Percentiles rank a stretch among this genome's conserved stretches.
Conservation (phyloP, 805 yeast species). For the Komagataella mondaviorum region DNA sequence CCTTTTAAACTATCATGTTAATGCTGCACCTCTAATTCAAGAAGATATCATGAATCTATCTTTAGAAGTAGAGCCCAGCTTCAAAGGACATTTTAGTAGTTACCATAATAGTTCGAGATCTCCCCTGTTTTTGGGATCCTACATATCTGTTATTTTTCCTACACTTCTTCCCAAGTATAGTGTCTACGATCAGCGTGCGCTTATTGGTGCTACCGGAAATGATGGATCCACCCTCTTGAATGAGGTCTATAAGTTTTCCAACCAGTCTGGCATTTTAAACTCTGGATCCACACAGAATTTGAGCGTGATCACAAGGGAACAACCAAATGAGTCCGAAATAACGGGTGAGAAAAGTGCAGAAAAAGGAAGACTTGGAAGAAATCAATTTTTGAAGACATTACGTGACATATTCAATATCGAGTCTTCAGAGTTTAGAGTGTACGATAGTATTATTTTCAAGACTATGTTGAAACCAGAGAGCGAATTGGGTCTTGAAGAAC, state of each 20-base stretch:
- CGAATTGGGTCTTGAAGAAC: conserved; percentile 1
- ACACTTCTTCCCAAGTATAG: conserved; percentile 40
- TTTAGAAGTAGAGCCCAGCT: conserved; percentile 47
- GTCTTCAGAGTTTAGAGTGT: conserved; percentile 40
- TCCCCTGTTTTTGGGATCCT: conserved; percentile 49
- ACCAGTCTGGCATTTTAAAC: conserved; percentile 6
- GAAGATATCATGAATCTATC: conserved; percentile 53
- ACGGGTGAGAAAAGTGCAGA: not conserved
- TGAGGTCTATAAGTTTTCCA: conserved; percentile 9
- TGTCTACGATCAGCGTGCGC: conserved; percentile 36
- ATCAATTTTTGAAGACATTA: conserved; percentile 37
- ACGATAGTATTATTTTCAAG: conserved; percentile 46
- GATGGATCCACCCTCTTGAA: conserved; percentile 7
- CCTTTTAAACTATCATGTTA: conserved; percentile 30
- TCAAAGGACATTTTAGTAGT: conserved; percentile 26
- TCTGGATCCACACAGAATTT: conserved; percentile 2
- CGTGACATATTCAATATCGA: conserved; percentile 55
- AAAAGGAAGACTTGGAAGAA: conserved; percentile 17
- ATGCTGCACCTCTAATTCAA: conserved; percentile 28
- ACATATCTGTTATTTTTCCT: conserved; percentile 52
- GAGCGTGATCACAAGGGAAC: not conserved
- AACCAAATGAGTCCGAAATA: not conserved
- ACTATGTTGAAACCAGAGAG: conserved; percentile 15
- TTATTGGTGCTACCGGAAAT: conserved; percentile 44
- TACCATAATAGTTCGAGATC: conserved; percentile 33